Evolutionary conservation across 2,329 filamentous ascomycete genomes (phyloP).

Genomic region (Colletotrichum camelliae): DNA sequence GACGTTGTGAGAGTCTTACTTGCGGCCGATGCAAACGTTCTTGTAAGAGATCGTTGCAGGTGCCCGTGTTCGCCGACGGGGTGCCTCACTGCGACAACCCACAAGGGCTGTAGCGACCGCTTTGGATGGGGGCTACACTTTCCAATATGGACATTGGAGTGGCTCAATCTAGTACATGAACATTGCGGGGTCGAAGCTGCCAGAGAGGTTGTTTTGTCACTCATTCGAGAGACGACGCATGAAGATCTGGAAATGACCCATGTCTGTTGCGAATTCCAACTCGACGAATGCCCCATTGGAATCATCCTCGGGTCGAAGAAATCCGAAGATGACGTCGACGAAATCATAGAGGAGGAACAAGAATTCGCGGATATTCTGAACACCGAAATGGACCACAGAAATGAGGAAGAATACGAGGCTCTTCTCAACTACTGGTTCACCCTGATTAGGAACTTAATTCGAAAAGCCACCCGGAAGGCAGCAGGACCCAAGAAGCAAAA

Average conservation of each 20-base stretch:
- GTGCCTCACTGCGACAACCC: background rate
- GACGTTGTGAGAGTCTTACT: background rate
- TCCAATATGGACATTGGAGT: background rate
- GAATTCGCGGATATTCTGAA: background rate
- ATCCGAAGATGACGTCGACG: rapidly evolving
- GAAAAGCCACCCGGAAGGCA: background rate
- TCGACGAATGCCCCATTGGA: background rate
- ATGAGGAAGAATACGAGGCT: rapidly evolving
- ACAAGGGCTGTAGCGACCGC: rapidly evolving
- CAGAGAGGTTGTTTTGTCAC: background rate
- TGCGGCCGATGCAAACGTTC: background rate
- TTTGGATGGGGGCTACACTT: rapidly evolving
- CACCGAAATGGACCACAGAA: rapidly evolving
- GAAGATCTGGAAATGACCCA: background rate
- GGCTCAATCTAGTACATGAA: background rate
- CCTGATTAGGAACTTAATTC: rapidly evolving
- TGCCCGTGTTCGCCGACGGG: background rate
- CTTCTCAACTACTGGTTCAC: background rate
- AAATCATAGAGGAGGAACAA: background rate
- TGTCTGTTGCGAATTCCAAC: background rate
- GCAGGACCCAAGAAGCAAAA: background rate
- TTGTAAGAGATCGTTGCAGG: background rate
- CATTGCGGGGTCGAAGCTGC: background rate
- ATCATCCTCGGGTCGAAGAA: rapidly evolving
- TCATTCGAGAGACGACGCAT: background rate